Evolutionary conservation across 345 rosid genomes (phyloP).

Genomic region (Rhizophora apiculata): DNA sequence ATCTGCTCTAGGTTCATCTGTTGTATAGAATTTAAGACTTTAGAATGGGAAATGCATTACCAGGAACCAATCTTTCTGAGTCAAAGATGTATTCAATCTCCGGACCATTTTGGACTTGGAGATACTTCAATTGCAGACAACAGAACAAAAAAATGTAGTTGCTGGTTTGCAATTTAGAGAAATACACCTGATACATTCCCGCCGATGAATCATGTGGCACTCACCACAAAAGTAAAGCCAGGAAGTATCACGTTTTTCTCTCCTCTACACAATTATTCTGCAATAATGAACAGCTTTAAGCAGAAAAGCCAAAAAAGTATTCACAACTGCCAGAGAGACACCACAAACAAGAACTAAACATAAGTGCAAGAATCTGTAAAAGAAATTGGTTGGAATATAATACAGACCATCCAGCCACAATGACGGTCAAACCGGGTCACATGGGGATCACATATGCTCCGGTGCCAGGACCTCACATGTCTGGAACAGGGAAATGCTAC

Average conservation of each 20-base stretch:
- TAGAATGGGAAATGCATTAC: too few relatives aligned
- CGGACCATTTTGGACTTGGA: too few relatives aligned
- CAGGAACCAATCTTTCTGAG: too few relatives aligned
- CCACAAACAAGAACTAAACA: not conserved
- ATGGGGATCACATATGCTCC: slow-evolving; percentile 83
- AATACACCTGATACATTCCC: too few relatives aligned
- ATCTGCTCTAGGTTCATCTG: too few relatives aligned
- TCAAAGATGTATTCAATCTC: too few relatives aligned
- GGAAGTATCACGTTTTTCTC: slow-evolving; percentile 71
- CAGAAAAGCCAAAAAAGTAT: not conserved
- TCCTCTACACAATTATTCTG: slow-evolving; percentile 95
- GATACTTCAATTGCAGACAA: not conserved
- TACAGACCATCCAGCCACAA: slow-evolving; percentile 92
- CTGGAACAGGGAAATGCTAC: slow-evolving; percentile 34
- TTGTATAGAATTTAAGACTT: too few relatives aligned
- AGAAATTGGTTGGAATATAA: slow-evolving; percentile 1
- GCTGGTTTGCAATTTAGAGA: not conserved
- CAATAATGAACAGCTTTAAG: slow-evolving; percentile 22
- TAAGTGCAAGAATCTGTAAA: not conserved
- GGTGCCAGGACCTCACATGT: slow-evolving; percentile 92
- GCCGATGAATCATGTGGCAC: slow-evolving; percentile 18
- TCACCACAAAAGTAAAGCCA: slow-evolving; percentile 95
- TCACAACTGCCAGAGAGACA: not conserved
- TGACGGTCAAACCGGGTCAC: slow-evolving; percentile 96
- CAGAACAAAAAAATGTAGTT: not conserved